Base-by-base conservation (phyloP, 257 asterid genomes). In the Solanum pinnatisectum region DNA sequence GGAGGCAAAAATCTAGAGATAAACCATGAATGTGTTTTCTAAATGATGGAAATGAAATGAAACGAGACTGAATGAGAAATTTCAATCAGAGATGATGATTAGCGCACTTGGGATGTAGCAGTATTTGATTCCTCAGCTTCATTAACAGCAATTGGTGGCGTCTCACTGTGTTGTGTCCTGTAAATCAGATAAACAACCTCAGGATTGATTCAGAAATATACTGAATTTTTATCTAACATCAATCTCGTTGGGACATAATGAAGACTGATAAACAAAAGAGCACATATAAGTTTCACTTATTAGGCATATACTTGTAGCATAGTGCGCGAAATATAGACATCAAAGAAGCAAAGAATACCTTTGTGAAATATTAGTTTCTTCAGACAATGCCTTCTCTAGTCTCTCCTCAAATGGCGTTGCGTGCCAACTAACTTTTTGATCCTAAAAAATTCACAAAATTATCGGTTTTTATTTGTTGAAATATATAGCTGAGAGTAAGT, bases 371-470 rank as follows among this genome's bases (percentile, higher is more conserved):
- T 86, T 86, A 89, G 95, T 89, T 88, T 94, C 96, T 89, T 94
- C 94, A 44, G 95, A 95, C 88, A 95, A 83, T 56, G 96, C 98
- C 90, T 94, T 95, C 88, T 95, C 97, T 22, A 95, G 94, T 86
- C 98, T 94, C 94, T 95, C 98, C 91, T 93, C 96, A 88, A 88
- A 88, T 49, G 90, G 90, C 3, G 90, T 88, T 72, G 88, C 87
- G 40, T 88, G 87, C 87, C 87, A 88, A 49, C 85, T 88, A 33
- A 82, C 87, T 78, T 87, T 87, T 65, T 87, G 93, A 87, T 91
- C 93, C 93, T 91, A 87, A 87, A 78, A 36, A 52, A 63, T 3
- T 82, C 56, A 18, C 52, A 40, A 68, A 73, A 35, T 33, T 49
- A 73, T 15, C 23, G 6, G 84, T 27, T 85, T 81, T 23, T 72